These are phyloP conservation scores for Cenchrus americanus DNA, from an alignment of 176 grass and related monocot genomes.

Conservation along the genomic window DNA sequence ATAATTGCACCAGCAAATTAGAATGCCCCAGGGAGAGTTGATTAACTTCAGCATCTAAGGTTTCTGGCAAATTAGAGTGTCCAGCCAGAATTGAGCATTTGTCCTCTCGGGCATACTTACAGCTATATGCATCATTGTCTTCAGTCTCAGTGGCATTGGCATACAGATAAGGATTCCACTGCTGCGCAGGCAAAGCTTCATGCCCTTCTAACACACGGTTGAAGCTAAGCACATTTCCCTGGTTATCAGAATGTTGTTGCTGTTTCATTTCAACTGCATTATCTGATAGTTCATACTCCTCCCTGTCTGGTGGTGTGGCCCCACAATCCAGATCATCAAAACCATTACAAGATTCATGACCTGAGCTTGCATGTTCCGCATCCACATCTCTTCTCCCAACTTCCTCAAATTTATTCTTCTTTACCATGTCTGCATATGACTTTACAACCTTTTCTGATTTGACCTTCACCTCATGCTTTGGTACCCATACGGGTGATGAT, in stretches of 20 bases:
- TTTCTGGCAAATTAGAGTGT: conserved; percentile 47
- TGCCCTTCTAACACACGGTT: conserved; percentile 30
- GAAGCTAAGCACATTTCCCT: conserved; percentile 20
- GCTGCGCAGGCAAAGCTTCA: conserved; percentile 23
- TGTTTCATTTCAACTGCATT: conserved; percentile 42
- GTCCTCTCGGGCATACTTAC: conserved; percentile 16
- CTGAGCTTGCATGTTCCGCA: conserved; percentile 24
- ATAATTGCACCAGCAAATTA: conserved; percentile 29
- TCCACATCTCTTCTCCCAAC: conserved; percentile 20
- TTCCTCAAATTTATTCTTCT: conserved; percentile 29
- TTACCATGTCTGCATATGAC: conserved; percentile 54
- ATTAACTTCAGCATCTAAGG: conserved; percentile 44
- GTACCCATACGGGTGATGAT: conserved; percentile 17
- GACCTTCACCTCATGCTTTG: not conserved
- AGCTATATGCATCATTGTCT: conserved; percentile 17
- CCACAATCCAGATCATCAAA: conserved; percentile 41
- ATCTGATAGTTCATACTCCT: conserved; percentile 23
- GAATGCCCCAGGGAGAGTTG: conserved; percentile 28
- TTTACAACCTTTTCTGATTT: conserved; percentile 42
- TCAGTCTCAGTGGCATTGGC: conserved; percentile 31
- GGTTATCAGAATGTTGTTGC: conserved; percentile 29
- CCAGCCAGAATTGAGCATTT: conserved; percentile 39
- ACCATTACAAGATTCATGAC: conserved; percentile 33
- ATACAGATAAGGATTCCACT: conserved; percentile 32
- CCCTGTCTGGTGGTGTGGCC: conserved; percentile 17